Conservation (phyloP, 108 stramenopile species). For the Discostella stelligeroides region DNA sequence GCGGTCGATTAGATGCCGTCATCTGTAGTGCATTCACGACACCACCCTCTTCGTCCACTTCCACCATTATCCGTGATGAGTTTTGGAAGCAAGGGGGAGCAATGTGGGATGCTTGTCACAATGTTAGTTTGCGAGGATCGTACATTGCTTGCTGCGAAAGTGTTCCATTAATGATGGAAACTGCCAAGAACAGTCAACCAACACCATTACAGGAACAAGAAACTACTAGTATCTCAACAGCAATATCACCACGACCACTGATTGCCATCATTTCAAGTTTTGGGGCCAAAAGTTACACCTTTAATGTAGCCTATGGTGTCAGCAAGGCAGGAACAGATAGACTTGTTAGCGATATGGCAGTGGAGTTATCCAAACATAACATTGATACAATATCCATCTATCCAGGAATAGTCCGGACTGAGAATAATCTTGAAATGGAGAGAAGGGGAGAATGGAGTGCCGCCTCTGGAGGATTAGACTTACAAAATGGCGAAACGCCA, state of each 20-base stretch:
- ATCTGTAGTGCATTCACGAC: slow-evolving; percentile 67
- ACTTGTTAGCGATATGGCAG: slow-evolving; percentile 77
- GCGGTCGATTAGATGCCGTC: slow-evolving; percentile 73
- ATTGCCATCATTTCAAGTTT: slow-evolving; percentile 69
- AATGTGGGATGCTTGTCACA: slow-evolving; percentile 80
- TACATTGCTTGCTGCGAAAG: slow-evolving; percentile 68
- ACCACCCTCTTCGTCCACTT: no score
- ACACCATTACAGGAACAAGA: slow-evolving; percentile 57
- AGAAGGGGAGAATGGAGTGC: slow-evolving; percentile 75
- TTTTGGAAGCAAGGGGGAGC: slow-evolving; percentile 79
- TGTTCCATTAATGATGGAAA: slow-evolving; percentile 70
- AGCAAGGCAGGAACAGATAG: slow-evolving; percentile 89
- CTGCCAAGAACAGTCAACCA: slow-evolving; percentile 33
- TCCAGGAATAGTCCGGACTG: slow-evolving; percentile 88
- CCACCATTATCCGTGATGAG: slow-evolving; percentile 46
- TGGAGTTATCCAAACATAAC: slow-evolving; percentile 60
- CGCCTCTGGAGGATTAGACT: slow-evolving; percentile 62
- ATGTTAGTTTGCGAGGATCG: slow-evolving; percentile 63
- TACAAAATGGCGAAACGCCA: slow-evolving; percentile 67
- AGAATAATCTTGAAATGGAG: slow-evolving; percentile 70
- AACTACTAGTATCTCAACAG: not conserved
- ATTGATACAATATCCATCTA: slow-evolving; percentile 77
- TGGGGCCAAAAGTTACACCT: slow-evolving; percentile 83
- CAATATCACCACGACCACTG: slow-evolving; percentile 54
- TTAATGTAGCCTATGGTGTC: slow-evolving; percentile 92